Percentiles rank a stretch among this genome's conserved stretches.
Evolutionary conservation across 176 grass and related monocot species (phyloP).

Genomic region (Luzula sylvatica): DNA sequence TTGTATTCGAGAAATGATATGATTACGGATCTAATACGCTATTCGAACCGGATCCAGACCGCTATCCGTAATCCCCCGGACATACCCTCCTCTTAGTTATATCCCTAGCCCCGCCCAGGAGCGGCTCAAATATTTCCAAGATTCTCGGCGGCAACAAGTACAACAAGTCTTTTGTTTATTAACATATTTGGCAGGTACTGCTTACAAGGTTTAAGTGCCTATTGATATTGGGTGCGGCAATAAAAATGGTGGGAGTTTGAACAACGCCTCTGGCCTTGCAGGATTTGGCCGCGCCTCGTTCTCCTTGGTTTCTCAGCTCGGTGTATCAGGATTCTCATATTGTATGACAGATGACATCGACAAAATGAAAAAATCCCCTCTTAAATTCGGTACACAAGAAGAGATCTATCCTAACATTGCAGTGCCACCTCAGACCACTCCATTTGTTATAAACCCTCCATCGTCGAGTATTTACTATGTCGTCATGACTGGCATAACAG

Average conservation of each 20-base stretch:
- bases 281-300: constrained; percentile 40
- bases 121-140: too few relatives aligned
- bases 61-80: too few relatives aligned
- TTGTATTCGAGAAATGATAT: too few relatives aligned
- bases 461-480: constrained; percentile 47
- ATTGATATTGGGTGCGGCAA: constrained; percentile 47
- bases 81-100: too few relatives aligned
- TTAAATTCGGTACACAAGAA: constrained; percentile 34
- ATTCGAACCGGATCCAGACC: too few relatives aligned
- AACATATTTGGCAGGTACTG: not conserved
- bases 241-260: constrained; percentile 31
- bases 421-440: constrained; percentile 24
- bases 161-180: too few relatives aligned
- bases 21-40: too few relatives aligned
- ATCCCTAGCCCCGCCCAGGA: too few relatives aligned
- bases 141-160: too few relatives aligned
- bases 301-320: constrained; percentile 50
- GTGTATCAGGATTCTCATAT: constrained; percentile 47
- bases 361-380: constrained; percentile 28
- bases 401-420: constrained; percentile 17
- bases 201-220: constrained; percentile 5
- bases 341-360: constrained; percentile 27
- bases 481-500: constrained; percentile 31
- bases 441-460: constrained; percentile 20
- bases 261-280: constrained; percentile 47